phyloP scores from a whole-genome alignment of 2,329 filamentous ascomycete genomes.

The Rhexocercosporidium sp. region DNA sequence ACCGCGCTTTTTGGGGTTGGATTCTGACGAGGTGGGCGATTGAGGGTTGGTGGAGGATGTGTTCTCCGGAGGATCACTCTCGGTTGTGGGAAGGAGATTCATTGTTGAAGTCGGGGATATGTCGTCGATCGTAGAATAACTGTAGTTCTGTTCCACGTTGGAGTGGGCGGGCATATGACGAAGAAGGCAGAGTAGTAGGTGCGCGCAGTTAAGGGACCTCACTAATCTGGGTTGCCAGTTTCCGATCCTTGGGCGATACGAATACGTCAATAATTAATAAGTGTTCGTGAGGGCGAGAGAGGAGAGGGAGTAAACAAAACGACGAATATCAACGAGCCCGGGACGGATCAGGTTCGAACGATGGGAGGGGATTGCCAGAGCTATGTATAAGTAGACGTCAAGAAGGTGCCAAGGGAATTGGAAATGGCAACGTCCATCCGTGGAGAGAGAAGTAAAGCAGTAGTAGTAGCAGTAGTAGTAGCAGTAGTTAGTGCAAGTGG shows the following conservation, averaged over 20 bases:
- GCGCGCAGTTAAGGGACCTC: background rate
- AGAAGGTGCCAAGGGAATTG: background rate
- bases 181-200: background rate
- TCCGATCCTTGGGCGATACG: no score
- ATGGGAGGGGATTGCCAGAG: background rate
- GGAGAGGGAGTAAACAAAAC: background rate
- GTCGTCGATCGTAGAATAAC: background rate
- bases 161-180: no score
- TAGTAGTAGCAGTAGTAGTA: no score
- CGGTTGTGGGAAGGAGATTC: background rate
- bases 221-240: no score
- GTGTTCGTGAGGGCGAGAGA: no score
- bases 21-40: conserved; percentile 19
- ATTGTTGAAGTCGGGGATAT: background rate
- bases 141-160: background rate
- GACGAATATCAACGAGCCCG: background rate
- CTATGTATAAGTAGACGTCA: conserved; percentile 9
- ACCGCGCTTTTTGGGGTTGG: conserved; percentile 32
- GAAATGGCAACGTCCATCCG: background rate
- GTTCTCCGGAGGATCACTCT: conserved; percentile 9
- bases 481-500: no score
- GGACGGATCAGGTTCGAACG: background rate
- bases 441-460: no score
- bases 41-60: conserved; percentile 11
- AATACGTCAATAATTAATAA: no score